Evolutionary conservation across 176 grass and related monocot genomes (phyloP).

Genomic region (Oryza longistaminata): DNA sequence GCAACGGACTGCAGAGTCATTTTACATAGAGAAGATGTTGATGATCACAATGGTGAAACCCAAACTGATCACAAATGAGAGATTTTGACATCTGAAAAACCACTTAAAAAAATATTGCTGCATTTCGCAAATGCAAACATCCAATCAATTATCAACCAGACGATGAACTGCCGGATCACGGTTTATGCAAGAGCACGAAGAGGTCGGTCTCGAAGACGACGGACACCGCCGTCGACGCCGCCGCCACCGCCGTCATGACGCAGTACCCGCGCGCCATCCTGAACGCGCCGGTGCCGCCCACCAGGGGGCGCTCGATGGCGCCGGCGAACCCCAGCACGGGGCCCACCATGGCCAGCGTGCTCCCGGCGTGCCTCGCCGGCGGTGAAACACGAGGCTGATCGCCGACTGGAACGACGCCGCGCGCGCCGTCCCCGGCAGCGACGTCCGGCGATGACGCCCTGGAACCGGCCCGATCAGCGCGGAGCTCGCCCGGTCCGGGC

Average conservation of each 20-base stretch:
- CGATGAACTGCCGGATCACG: not conserved
- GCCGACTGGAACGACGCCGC: not conserved
- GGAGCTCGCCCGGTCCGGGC: not conserved
- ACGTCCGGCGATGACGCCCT: not conserved
- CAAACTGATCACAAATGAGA: too few species aligned
- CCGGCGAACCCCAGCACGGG: not conserved
- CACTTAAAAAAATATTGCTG: too few species aligned
- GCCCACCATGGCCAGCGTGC: slow-evolving; percentile 15
- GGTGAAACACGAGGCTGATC: slow-evolving; percentile 29
- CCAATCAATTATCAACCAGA: too few species aligned
- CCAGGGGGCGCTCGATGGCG: slow-evolving; percentile 1
- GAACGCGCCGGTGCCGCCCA: slow-evolving; percentile 36
- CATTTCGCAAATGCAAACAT: too few species aligned
- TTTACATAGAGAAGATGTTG: too few species aligned
- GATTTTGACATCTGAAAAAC: too few species aligned
- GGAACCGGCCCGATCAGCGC: not conserved
- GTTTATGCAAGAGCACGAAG: not conserved
- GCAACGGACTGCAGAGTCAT: too few species aligned
- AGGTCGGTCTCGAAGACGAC: slow-evolving; percentile 7
- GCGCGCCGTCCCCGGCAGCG: not conserved
- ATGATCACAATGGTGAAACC: too few species aligned
- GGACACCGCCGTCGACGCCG: not conserved
- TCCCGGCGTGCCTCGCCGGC: slow-evolving; percentile 17
- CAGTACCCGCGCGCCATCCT: slow-evolving; percentile 29
- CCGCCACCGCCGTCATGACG: not conserved